Percentiles rank a stretch among this genome's conserved stretches.
These are phyloP conservation scores for Magnaporthiopsis rhizophila DNA, from an alignment of 2,329 filamentous ascomycete species.

Conservation along the genomic window DNA sequence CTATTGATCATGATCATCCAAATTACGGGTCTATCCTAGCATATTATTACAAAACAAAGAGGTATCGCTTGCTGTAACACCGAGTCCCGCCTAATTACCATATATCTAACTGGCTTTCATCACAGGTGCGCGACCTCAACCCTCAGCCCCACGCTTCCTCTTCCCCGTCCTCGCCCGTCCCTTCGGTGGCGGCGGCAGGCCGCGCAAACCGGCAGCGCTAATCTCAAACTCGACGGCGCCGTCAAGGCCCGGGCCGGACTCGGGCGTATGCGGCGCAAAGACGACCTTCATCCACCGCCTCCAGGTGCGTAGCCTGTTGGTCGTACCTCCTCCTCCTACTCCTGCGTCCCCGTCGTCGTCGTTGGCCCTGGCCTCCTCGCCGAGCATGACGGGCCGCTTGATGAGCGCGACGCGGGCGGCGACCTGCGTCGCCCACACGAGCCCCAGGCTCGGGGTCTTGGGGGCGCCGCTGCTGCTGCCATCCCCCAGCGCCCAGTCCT, in stretches of 20 bases:
- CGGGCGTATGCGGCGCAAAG: constrained; percentile 69
- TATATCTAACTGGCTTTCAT: too few relatives aligned
- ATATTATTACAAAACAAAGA: too few relatives aligned
- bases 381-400: constrained; percentile 53
- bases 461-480: constrained; percentile 33
- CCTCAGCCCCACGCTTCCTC: constrained; percentile 11
- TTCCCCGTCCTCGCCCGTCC: constrained; percentile 12
- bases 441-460: constrained; percentile 80
- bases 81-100: too few relatives aligned
- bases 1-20: too few relatives aligned
- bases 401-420: constrained; percentile 74
- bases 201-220: constrained; percentile 52
- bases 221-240: constrained; percentile 68
- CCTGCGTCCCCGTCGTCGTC: constrained; percentile 25
- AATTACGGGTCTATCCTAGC: too few relatives aligned
- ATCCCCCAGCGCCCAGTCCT: constrained; percentile 19
- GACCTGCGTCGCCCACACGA: constrained; percentile 89
- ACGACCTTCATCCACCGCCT: constrained; percentile 79
- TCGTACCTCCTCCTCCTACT: neutral
- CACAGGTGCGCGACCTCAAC: neutral
- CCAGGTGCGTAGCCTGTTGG: constrained; percentile 48
- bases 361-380: constrained; percentile 25
- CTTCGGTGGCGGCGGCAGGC: constrained; percentile 12
- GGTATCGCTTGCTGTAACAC: too few relatives aligned
- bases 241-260: constrained; percentile 37